Evolutionary conservation across 164 flowering plant genomes (phyloP).

Genomic region (Vitis vinifera): DNA sequence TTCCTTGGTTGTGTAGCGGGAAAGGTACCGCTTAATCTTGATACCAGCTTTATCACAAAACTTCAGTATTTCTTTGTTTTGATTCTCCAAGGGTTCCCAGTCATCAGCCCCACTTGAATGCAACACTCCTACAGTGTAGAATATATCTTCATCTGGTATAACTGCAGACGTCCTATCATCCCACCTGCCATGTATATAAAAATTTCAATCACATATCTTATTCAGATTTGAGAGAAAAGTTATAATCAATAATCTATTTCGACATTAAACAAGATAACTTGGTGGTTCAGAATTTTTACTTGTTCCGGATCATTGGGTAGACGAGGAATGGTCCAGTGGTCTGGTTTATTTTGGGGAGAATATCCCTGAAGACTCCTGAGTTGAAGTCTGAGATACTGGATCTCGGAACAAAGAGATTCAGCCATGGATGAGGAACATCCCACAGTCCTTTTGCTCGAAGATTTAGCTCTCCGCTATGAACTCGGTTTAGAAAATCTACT

Average conservation of each 20-base stretch:
- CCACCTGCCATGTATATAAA: constrained; percentile 57
- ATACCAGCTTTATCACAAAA: constrained; percentile 54
- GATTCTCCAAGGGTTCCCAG: constrained; percentile 42
- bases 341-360: constrained; percentile 38
- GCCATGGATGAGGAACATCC: constrained; percentile 97
- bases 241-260: too few species aligned
- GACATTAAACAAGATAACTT: too few species aligned
- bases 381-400: constrained; percentile 60
- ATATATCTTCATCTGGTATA: constrained; percentile 74
- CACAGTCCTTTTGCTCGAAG: constrained; percentile 63
- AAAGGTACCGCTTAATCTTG: constrained; percentile 66
- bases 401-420: constrained; percentile 73
- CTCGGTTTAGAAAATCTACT: constrained; percentile 68
- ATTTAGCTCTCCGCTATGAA: constrained; percentile 50
- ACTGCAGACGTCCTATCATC: constrained; percentile 68
- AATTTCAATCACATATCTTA: not conserved
- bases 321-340: constrained; percentile 57
- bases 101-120: constrained; percentile 44
- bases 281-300: constrained; percentile 34
- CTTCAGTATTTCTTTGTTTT: constrained; percentile 53
- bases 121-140: constrained; percentile 70
- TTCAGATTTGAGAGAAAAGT: too few species aligned
- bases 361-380: constrained; percentile 50
- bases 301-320: constrained; percentile 66
- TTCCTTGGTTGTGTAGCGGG: constrained; percentile 40